Evolutionary conservation across 768 basidiomycete genomes (phyloP), one percentile per base, ranked within the genome.

Genomic region (Tulasnella calospora): DNA sequence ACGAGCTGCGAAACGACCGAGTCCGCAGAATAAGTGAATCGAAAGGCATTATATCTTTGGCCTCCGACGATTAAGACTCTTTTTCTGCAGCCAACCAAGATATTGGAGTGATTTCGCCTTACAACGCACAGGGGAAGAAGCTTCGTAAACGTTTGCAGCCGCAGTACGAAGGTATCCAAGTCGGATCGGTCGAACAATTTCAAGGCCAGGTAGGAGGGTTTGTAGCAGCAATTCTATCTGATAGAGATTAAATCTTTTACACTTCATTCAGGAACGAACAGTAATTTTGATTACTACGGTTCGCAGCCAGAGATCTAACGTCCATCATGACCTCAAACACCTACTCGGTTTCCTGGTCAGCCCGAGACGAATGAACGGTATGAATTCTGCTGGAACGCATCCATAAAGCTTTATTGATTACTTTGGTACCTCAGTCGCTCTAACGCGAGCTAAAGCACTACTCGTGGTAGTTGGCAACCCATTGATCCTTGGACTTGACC

Each of bases 61-160:
- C 15, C 35, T 23, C 3, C 13, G 0, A 61, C 17, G n/a, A 71
- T 30, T 35, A n/a, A 23, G 57, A 30, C 57, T 61, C 57, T 7
- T 61, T 1, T n/a, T 7, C 6, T 19, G 27, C 36, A 77, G 61
- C 57, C 12, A 21, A 36, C 33, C 23, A 38, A 21, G 61, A 90
- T 30, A 90, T 91, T 80, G 90, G 90, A 0, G 83, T 91, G 57
- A 90, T 91, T 44, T 82, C 89, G 0, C 90, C 90, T 0, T 91
- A 91, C 81, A 87, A 89, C 80, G 90, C 90, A 0, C 91, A 92
- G 81, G 86, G 86, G 71, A 81, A 83, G 21, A 89, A 88, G 81
- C 84, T 91, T 27, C 85, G 89, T 23, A 82, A 78, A 8, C 74
- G 82, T 3, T 81, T 91, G 21, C 81, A n/a, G 7, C n/a, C 71